These are phyloP conservation scores for Zygosaccharomyces siamensis DNA, from an alignment of 805 yeast species.

Conservation along the genomic window DNA sequence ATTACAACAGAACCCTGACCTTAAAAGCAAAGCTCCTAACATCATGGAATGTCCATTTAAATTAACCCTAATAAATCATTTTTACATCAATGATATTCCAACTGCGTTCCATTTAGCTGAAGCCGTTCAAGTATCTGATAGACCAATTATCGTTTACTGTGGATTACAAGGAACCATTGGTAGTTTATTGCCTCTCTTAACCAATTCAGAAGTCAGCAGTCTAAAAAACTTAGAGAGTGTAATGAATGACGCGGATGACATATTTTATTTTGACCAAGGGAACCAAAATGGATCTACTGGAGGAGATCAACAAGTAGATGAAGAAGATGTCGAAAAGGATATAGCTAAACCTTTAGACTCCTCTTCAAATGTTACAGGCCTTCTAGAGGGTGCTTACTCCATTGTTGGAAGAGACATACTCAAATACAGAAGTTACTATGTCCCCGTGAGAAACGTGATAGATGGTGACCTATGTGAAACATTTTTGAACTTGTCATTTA, in stretches of 20 bases:
- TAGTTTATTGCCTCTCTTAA: constrained; percentile 58
- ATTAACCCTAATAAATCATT: constrained; percentile 50
- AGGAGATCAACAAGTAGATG: constrained; percentile 1
- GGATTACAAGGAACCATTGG: constrained; percentile 86
- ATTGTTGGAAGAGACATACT: constrained; percentile 64
- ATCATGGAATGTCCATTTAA: constrained; percentile 41
- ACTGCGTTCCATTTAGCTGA: constrained; percentile 49
- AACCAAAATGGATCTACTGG: constrained; percentile 1
- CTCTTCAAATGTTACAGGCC: constrained; percentile 1
- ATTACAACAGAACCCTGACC: constrained; percentile 5
- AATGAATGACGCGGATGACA: constrained; percentile 33
- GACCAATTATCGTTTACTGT: constrained; percentile 60
- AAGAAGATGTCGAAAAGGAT: constrained; percentile 26
- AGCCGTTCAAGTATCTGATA: constrained; percentile 40
- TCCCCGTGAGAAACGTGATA: constrained; percentile 68
- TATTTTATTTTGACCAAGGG: constrained; percentile 14
- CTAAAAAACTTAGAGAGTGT: constrained; percentile 50
- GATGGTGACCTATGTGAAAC: constrained; percentile 86
- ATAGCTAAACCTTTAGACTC: constrained; percentile 1
- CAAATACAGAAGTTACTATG: constrained; percentile 70
- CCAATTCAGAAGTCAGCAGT: constrained; percentile 56
- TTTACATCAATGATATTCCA: constrained; percentile 65
- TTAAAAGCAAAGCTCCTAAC: constrained; percentile 19
- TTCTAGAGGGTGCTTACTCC: constrained; percentile 30
- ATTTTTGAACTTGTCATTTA: constrained; percentile 33